Evolutionary conservation across 345 rosid genomes (phyloP).

Genomic region (Heritiera fomes): DNA sequence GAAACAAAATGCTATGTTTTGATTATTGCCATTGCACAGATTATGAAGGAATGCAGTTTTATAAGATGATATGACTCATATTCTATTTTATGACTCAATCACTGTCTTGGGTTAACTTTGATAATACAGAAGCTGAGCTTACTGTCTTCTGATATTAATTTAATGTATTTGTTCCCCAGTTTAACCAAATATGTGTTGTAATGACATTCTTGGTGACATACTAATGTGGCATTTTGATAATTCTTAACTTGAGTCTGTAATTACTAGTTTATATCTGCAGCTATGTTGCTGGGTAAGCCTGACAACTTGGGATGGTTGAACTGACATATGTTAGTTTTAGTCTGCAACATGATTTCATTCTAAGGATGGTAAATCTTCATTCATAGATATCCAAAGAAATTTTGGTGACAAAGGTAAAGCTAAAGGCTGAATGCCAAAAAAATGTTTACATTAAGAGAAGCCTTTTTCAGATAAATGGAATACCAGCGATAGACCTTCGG

Average conservation of each 20-base stretch:
- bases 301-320: neutral
- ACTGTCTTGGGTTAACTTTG: neutral
- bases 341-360: neutral
- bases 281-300: neutral
- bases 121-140: neutral
- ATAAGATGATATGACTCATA: neutral
- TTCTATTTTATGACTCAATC: neutral
- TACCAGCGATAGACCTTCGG: neutral
- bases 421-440: neutral
- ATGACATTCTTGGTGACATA: neutral
- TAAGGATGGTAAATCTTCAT: neutral
- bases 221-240: neutral
- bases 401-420: neutral
- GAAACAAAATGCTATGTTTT: neutral
- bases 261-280: neutral
- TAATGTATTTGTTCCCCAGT: neutral
- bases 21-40: neutral
- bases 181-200: neutral
- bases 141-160: neutral
- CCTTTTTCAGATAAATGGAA: neutral
- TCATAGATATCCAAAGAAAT: neutral
- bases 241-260: neutral
- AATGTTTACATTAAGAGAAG: neutral
- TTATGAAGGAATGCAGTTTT: neutral
- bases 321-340: neutral